Evolutionary conservation across 345 rosid genomes (phyloP).

Genomic region (Pugionium cornutum): DNA sequence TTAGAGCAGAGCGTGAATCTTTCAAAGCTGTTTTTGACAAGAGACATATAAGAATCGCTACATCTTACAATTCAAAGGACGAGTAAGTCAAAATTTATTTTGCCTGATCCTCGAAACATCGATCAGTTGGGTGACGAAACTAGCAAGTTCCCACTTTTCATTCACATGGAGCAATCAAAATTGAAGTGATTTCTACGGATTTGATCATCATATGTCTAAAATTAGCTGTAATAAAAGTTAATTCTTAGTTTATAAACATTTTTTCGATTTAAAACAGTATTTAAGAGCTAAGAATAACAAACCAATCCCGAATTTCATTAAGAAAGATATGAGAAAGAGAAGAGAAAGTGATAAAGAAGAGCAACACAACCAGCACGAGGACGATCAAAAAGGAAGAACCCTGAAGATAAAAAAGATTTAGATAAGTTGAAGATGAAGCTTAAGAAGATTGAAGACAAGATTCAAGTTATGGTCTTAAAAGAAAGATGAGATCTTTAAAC

Average conservation of each 20-base stretch:
- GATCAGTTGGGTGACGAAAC: neutral
- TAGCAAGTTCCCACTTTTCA: slow-evolving; percentile 16
- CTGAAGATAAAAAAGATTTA: slow-evolving; percentile 71
- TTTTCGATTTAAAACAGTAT: neutral
- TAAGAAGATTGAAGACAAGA: slow-evolving; percentile 63
- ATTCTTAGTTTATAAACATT: neutral
- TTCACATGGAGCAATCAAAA: neutral
- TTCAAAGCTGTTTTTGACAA: slow-evolving; percentile 82
- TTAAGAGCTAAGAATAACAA: slow-evolving; percentile 4
- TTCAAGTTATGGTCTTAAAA: slow-evolving; percentile 51
- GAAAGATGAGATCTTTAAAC: slow-evolving; percentile 57
- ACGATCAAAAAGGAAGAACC: slow-evolving; percentile 53
- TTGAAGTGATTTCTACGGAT: slow-evolving; percentile 27
- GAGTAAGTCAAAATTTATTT: slow-evolving; percentile 36
- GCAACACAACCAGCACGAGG: slow-evolving; percentile 36
- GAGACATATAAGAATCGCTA: slow-evolving; percentile 50
- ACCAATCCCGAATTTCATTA: slow-evolving; percentile 10
- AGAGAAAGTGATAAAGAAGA: slow-evolving; percentile 39
- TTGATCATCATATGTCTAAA: neutral
- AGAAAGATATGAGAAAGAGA: slow-evolving; percentile 43
- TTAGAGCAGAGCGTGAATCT: slow-evolving; percentile 79
- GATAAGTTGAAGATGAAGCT: slow-evolving; percentile 61
- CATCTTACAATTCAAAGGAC: slow-evolving; percentile 54
- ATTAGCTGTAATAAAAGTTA: slow-evolving; percentile 16
- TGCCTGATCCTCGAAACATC: neutral